A percentile compares a stretch with the other conserved stretches of the same genome.
Evolutionary conservation across 2,329 filamentous ascomycete species (phyloP).

Genomic region (Alternaria gaisen): DNA sequence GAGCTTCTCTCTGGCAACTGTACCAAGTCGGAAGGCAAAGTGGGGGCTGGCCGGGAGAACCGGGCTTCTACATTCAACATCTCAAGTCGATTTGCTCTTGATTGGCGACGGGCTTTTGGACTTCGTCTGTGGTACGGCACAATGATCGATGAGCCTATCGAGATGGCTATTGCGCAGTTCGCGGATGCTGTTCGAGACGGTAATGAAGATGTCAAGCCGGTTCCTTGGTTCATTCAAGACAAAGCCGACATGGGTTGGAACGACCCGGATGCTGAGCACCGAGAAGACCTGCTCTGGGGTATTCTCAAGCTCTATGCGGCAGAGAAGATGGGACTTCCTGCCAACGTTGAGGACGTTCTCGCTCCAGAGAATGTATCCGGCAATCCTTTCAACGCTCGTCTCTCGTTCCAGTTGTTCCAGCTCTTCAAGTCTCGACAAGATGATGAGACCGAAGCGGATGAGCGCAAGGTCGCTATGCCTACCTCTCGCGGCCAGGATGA

Average conservation of each 20-base stretch:
- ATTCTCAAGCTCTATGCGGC: conserved; percentile 81
- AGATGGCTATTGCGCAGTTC: conserved; percentile 77
- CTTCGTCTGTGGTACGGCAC: conserved; percentile 90
- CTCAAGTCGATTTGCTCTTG: conserved; percentile 81
- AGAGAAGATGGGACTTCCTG: conserved; percentile 56
- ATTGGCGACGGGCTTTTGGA: conserved; percentile 94
- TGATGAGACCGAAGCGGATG: conserved; percentile 34
- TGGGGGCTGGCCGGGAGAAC: conserved; percentile 77
- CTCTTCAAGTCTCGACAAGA: conserved; percentile 49
- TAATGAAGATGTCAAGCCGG: conserved; percentile 72
- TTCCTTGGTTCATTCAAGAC: conserved; percentile 74
- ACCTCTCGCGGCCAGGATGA: conserved; percentile 31
- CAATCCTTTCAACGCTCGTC: conserved; percentile 75
- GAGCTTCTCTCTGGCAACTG: conserved; percentile 89
- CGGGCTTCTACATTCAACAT: conserved; percentile 81
- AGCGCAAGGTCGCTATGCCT: conserved; percentile 46
- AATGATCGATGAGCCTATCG: conserved; percentile 72
- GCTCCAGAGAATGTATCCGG: conserved; percentile 79
- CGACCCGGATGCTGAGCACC: conserved; percentile 64
- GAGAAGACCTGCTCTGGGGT: conserved; percentile 86
- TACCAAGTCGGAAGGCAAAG: conserved; percentile 81
- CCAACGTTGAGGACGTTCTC: conserved; percentile 72
- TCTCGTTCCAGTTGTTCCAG: conserved; percentile 86
- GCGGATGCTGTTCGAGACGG: conserved; percentile 75
- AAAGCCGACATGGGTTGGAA: conserved; percentile 67